phyloP scores from a whole-genome alignment of 164 flowering plant species.

The Santalum album region DNA sequence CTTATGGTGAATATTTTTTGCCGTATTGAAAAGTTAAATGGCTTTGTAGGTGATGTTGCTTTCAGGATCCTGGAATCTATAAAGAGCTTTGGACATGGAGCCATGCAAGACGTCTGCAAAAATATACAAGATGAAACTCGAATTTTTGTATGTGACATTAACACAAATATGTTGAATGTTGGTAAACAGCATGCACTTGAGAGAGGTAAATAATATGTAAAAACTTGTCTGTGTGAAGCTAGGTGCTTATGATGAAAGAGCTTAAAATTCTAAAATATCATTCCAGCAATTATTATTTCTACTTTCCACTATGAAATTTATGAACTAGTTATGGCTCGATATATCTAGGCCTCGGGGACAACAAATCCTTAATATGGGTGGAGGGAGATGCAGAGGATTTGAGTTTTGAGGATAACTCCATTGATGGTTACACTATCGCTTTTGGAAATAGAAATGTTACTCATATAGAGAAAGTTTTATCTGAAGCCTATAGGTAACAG shows the following conservation, averaged over 20 bases:
- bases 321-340: neutral
- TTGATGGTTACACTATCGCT: conserved; percentile 99
- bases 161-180: conserved; percentile 85
- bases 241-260: no score
- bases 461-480: conserved; percentile 83
- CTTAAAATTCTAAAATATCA: no score
- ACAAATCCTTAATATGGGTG: conserved; percentile 70
- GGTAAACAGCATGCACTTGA: conserved; percentile 80
- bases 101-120: conserved; percentile 32
- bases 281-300: no score
- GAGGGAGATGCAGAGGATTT: conserved; percentile 98
- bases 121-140: conserved; percentile 62
- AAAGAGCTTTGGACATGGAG: conserved; percentile 49
- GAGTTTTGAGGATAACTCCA: conserved; percentile 60
- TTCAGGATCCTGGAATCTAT: conserved; percentile 66
- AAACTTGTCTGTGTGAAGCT: neutral
- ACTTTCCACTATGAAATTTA: no score
- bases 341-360: conserved; percentile 50
- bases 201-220: conserved; percentile 48
- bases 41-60: conserved; percentile 84
- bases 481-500: conserved; percentile 91
- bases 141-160: conserved; percentile 89
- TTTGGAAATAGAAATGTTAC: conserved; percentile 98
- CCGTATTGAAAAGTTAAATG: conserved; percentile 2
- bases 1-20: neutral